Evolutionary conservation across 2,329 filamentous ascomycete species (phyloP).

Genomic region (Phoma sp.): DNA sequence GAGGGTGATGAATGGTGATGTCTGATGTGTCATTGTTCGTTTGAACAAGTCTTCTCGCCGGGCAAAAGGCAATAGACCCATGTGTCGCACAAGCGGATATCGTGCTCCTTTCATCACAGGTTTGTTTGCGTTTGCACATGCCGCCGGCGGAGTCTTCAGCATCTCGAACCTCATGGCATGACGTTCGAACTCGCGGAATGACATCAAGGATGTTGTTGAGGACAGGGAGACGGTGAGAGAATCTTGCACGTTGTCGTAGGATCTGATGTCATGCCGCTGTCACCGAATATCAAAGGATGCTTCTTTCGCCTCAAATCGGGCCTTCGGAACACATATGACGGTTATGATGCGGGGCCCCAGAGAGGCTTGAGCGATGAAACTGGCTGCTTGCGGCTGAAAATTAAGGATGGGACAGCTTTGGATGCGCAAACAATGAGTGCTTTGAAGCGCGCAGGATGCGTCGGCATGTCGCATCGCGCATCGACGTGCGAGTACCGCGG

Average conservation of each 20-base stretch:
- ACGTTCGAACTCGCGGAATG: conserved; percentile 1
- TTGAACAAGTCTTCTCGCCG: not conserved
- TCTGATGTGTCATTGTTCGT: not conserved
- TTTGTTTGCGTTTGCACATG: not conserved
- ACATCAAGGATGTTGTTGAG: conserved; percentile 9
- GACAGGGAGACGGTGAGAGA: not conserved
- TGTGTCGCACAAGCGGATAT: not conserved
- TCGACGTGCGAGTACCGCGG: conserved; percentile 5
- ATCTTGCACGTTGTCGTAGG: not conserved
- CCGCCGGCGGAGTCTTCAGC: conserved; percentile 1
- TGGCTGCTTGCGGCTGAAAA: conserved; percentile 15
- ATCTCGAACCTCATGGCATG: conserved; percentile 7
- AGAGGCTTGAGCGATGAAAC: conserved; percentile 25
- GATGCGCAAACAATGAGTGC: conserved; percentile 16
- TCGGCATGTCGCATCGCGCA: conserved; percentile 17
- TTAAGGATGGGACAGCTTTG: conserved; percentile 1
- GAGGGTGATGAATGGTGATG: not conserved
- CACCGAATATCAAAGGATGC: conserved; percentile 8
- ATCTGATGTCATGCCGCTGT: conserved; percentile 24
- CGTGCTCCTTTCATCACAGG: not conserved
- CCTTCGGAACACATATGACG: conserved; percentile 21
- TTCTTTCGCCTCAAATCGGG: conserved; percentile 23
- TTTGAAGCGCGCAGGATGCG: conserved; percentile 9
- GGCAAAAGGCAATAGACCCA: not conserved
- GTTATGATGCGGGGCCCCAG: conserved; percentile 32